Conservation (phyloP, 2,329 filamentous ascomycete genomes). For the Didymella pomorum region DNA sequence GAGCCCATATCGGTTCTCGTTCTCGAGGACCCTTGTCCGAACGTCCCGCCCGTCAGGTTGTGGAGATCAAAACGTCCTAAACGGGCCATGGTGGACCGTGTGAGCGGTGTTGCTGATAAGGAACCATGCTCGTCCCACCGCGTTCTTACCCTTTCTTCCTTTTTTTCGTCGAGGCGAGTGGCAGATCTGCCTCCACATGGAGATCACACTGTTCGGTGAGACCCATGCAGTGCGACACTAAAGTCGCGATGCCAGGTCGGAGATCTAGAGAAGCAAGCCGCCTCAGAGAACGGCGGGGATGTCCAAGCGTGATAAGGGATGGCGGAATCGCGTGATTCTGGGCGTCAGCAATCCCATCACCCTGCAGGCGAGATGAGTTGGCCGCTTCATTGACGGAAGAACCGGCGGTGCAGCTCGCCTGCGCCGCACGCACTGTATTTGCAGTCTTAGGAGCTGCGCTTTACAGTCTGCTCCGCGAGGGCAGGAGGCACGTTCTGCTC, state of each 20-base stretch:
- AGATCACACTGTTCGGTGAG: slow-evolving; percentile 24
- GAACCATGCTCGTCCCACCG: slow-evolving; percentile 31
- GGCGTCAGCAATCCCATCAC: slow-evolving; percentile 38
- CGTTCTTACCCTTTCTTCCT: slow-evolving; percentile 18
- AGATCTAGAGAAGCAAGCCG: slow-evolving; percentile 16
- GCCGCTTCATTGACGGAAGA: slow-evolving; percentile 13
- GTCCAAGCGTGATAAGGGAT: slow-evolving; percentile 36
- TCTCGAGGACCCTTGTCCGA: slow-evolving; percentile 37
- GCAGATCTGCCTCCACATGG: slow-evolving; percentile 33
- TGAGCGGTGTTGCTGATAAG: slow-evolving; percentile 46
- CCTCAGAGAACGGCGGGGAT: slow-evolving; percentile 21
- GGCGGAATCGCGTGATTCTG: slow-evolving; percentile 27
- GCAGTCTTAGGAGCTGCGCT: background rate
- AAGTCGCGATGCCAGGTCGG: background rate
- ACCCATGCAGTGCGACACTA: slow-evolving; percentile 7
- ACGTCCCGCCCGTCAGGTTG: slow-evolving; percentile 35
- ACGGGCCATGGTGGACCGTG: slow-evolving; percentile 32
- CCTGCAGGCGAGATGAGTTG: slow-evolving; percentile 29
- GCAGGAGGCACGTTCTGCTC: background rate
- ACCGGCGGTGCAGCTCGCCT: slow-evolving; percentile 7
- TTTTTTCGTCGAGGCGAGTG: slow-evolving; percentile 32
- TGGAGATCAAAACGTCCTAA: slow-evolving; percentile 34
- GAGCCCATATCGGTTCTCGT: slow-evolving; percentile 37
- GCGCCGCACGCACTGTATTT: slow-evolving; percentile 8
- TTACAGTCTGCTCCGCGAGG: background rate